A percentile compares a stretch with the other conserved stretches of the same genome.
phyloP scores from a whole-genome alignment of 2,329 filamentous ascomycete species.

The Ophiostoma angusticollis region DNA sequence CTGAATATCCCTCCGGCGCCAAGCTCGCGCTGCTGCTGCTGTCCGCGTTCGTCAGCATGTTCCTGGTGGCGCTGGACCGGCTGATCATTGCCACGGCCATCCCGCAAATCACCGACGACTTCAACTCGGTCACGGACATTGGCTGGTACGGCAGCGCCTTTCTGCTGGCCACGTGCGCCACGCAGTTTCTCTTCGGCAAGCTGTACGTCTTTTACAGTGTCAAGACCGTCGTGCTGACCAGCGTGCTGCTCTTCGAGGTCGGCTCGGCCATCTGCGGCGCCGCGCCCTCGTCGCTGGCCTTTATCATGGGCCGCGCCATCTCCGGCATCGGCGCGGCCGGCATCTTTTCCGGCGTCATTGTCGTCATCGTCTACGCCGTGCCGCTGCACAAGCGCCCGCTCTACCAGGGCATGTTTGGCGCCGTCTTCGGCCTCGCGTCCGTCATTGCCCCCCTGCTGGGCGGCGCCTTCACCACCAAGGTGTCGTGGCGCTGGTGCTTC shows the following conservation, averaged over 20 bases:
- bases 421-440: conserved; percentile 25
- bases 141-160: conserved; percentile 15
- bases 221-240: conserved; percentile 21
- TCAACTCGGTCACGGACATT: conserved; percentile 12
- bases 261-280: conserved; percentile 29
- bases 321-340: conserved; percentile 27
- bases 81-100: conserved; percentile 17
- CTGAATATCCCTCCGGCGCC: conserved; percentile 23
- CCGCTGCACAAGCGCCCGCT: conserved; percentile 23
- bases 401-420: conserved; percentile 25
- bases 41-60: conserved; percentile 25
- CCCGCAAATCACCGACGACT: conserved; percentile 13
- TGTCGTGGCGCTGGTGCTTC: conserved; percentile 28
- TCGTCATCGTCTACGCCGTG: conserved; percentile 22
- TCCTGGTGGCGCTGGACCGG: conserved; percentile 25
- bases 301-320: conserved; percentile 30
- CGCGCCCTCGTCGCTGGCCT: conserved; percentile 26
- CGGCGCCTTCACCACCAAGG: conserved; percentile 24
- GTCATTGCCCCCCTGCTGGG: conserved; percentile 26
- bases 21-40: conserved; percentile 21
- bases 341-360: conserved; percentile 26
- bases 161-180: conserved; percentile 13
- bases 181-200: conserved; percentile 28
- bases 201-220: conserved; percentile 27
- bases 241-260: conserved; percentile 24